A percentile compares a stretch with the other conserved stretches of the same genome.
phyloP scores from a whole-genome alignment of 129 eudicot genomes.

The Pittosporum tobira region DNA sequence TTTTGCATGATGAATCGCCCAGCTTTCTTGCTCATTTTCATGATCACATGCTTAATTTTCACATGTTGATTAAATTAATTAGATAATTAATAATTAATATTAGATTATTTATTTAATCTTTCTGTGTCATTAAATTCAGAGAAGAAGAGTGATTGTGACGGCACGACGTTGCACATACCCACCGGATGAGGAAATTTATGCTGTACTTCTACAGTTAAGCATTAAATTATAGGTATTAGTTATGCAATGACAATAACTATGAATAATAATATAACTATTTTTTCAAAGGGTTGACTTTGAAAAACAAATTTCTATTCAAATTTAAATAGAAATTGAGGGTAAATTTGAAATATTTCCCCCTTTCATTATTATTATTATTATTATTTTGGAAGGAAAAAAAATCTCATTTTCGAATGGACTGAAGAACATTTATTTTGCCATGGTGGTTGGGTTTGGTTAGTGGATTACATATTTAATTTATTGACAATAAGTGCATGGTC shows the following conservation, averaged over 20 bases:
- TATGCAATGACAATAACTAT: conserved; percentile 2
- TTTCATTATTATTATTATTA: too few relatives aligned
- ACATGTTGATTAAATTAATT: conserved; percentile 19
- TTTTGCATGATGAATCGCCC: conserved; percentile 10
- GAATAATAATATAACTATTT: not conserved
- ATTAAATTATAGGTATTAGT: not conserved
- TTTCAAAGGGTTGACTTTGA: not conserved
- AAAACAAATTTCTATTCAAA: not conserved
- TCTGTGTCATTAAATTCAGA: conserved; percentile 27
- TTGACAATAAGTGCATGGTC: too few relatives aligned
- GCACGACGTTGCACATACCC: conserved; percentile 33
- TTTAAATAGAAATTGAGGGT: too few relatives aligned
- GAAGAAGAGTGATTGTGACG: conserved; percentile 42
- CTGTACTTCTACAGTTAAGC: not conserved
- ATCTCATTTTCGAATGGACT: too few relatives aligned
- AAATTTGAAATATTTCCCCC: too few relatives aligned
- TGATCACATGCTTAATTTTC: not conserved
- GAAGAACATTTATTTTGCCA: too few relatives aligned
- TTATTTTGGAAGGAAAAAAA: too few relatives aligned
- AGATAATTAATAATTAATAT: not conserved
- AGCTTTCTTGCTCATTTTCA: not conserved
- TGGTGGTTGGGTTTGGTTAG: too few relatives aligned
- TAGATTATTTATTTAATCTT: not conserved
- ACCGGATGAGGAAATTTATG: not conserved
- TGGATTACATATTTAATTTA: too few relatives aligned